A percentile compares a stretch with the other conserved stretches of the same genome.
Evolutionary conservation across 495 filamentous ascomycete species (phyloP).

Genomic region (Melanomma pulvis-pyrius): DNA sequence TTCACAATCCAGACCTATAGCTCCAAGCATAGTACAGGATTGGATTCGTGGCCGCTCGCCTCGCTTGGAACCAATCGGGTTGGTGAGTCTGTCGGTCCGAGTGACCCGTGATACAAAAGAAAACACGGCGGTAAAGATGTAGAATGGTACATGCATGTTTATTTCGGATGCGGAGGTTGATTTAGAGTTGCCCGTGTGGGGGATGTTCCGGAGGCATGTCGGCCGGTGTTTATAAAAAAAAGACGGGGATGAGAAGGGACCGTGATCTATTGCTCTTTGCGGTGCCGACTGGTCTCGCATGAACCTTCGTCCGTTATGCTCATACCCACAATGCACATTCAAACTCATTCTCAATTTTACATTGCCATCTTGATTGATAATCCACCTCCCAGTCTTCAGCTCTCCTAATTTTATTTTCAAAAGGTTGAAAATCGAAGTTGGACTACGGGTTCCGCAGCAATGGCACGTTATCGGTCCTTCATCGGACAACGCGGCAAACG

Average conservation of each 20-base stretch:
- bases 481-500: background rate
- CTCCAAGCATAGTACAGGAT: background rate
- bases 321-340: background rate
- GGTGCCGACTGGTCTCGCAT: background rate
- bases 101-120: too few species aligned
- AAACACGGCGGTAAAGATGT: background rate
- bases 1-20: background rate
- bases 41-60: too few species aligned
- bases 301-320: too few species aligned
- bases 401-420: too few species aligned
- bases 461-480: background rate
- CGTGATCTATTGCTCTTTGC: too few species aligned
- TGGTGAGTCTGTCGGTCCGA: background rate
- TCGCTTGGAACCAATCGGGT: background rate
- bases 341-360: background rate
- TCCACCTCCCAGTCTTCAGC: too few species aligned
- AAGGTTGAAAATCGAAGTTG: too few species aligned
- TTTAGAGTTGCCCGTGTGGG: background rate
- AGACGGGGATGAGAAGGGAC: too few species aligned
- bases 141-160: background rate
- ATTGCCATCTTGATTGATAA: background rate
- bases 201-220: background rate
- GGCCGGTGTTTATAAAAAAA: background rate
- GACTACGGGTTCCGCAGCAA: too few species aligned
- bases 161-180: background rate